phyloP scores from a whole-genome alignment of 331 rosid species.

The Pyracantha coccinea region DNA sequence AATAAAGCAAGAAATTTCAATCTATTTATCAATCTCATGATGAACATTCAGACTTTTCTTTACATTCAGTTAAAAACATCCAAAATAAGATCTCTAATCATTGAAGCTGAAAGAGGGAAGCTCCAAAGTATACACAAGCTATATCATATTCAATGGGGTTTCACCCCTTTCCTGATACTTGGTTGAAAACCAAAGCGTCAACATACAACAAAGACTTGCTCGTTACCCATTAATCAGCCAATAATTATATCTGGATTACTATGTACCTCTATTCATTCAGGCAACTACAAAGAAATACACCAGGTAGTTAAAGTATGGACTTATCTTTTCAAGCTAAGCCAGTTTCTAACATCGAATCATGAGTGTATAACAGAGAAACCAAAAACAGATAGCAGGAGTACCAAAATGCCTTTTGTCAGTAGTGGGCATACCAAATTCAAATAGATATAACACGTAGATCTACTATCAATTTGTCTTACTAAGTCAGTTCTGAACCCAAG shows the following conservation, averaged over 20 bases:
- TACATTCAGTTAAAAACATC: not conserved
- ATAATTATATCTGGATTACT: not conserved
- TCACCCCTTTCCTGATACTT: too few species aligned
- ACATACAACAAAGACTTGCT: not conserved
- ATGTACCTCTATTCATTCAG: not conserved
- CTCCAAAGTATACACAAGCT: too few species aligned
- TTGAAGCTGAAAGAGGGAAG: not conserved
- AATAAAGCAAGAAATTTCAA: not conserved
- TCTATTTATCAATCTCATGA: not conserved
- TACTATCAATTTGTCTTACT: not conserved
- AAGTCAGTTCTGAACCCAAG: not conserved
- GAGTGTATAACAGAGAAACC: not conserved
- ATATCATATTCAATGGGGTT: too few species aligned
- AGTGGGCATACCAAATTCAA: not conserved
- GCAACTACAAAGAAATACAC: not conserved
- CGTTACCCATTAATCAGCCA: not conserved
- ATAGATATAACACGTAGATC: not conserved
- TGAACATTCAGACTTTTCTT: not conserved
- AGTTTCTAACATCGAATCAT: not conserved
- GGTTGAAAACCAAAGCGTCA: not conserved
- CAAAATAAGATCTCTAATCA: not conserved
- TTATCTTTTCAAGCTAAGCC: not conserved
- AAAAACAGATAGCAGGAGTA: not conserved
- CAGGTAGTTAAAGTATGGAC: not conserved
- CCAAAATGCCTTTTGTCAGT: not conserved